A percentile compares a stretch with the other conserved stretches of the same genome.
Evolutionary conservation across 75 land plant species (phyloP).

Genomic region (Sequoiadendron giganteum): DNA sequence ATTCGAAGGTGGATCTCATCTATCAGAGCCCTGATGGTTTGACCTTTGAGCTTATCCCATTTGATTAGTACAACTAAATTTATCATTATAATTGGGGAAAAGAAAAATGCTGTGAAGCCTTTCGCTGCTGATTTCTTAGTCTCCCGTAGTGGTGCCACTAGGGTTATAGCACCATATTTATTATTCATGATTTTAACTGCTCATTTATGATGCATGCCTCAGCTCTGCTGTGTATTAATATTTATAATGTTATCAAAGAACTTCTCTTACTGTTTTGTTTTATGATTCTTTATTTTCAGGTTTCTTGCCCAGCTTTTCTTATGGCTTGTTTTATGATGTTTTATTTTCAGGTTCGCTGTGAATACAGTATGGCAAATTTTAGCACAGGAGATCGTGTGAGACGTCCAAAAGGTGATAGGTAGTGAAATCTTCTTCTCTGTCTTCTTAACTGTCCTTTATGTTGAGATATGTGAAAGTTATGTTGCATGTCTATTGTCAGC

Average conservation of each 20-base stretch:
- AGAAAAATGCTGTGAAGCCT: background rate
- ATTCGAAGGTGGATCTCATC: no score
- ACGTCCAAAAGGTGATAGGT: conserved; percentile 94
- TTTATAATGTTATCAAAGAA: background rate
- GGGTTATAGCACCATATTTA: background rate
- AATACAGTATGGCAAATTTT: conserved; percentile 98
- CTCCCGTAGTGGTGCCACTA: background rate
- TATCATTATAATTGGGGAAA: background rate
- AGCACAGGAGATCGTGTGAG: conserved; percentile 90
- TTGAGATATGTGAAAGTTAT: background rate
- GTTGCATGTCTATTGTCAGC: background rate
- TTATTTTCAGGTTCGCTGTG: conserved; percentile 80
- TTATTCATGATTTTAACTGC: background rate
- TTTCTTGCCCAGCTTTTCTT: conserved; percentile 34
- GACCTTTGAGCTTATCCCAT: no score
- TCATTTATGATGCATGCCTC: background rate
- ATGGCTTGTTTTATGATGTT: background rate
- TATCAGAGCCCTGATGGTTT: no score
- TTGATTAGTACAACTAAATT: no score
- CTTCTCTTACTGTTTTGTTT: conserved; percentile 2
- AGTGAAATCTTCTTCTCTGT: background rate
- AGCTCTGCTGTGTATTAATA: background rate
- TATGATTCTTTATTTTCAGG: conserved; percentile 31
- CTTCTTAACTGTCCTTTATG: background rate
- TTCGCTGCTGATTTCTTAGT: background rate